phyloP scores from a whole-genome alignment of 768 basidiomycete genomes.

The Multifurca ochricompacta region DNA sequence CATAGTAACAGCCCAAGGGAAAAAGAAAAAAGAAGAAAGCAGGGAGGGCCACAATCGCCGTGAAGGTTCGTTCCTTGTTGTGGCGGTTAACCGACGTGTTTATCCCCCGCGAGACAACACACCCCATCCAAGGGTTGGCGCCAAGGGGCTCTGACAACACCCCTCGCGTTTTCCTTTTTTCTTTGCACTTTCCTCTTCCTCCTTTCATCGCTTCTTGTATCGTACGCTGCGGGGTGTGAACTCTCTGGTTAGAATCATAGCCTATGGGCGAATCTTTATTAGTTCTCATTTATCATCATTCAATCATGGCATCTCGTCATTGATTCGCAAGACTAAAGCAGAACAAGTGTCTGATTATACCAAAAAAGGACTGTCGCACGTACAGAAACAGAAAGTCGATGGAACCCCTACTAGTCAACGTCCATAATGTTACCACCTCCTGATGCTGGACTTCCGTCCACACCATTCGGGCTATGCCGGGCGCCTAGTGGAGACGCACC shows the following conservation, averaged over 20 bases:
- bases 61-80: conserved; percentile 6
- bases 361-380: conserved; percentile 2
- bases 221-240: not conserved
- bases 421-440: not conserved
- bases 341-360: conserved; percentile 14
- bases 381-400: not conserved
- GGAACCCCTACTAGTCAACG: conserved; percentile 5
- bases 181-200: conserved; percentile 16
- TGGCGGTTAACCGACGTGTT: not conserved
- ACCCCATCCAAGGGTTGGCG: not conserved
- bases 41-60: conserved; percentile 11
- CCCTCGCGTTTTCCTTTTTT: not conserved
- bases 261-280: not conserved
- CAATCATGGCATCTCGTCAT: not conserved
- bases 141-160: not conserved
- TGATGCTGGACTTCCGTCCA: not conserved
- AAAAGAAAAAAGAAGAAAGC: no score
- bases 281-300: not conserved
- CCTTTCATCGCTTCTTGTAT: not conserved
- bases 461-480: not conserved
- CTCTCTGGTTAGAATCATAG: not conserved
- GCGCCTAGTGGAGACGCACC: not conserved
- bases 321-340: conserved; percentile 8
- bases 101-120: not conserved
- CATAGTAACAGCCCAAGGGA: conserved; percentile 4